Evolutionary conservation across 257 asterid species (phyloP), one percentile per base, ranked within the genome.

Genomic region (Solanum bulbocastanum): DNA sequence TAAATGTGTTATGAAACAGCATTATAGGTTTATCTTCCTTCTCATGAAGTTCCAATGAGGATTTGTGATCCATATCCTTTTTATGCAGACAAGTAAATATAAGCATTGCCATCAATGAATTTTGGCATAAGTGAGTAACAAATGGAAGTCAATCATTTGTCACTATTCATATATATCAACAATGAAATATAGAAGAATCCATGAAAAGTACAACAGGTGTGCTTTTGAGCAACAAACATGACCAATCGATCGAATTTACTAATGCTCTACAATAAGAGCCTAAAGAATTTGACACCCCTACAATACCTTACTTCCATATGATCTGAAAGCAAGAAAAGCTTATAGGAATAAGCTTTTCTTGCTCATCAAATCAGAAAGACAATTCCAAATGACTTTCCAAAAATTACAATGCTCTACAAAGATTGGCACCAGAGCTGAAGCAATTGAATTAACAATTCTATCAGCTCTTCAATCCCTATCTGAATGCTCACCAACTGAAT

Each of bases 401-500:
- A 6, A 30, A 68, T n/a, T 85, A 35, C 68, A 27, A 66, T 56
- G 68, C 74, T 60, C 85, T 86, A 88, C 89, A 79, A 75, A 60
- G 86, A 72, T 62, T 86, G 75, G 83, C 87, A 82, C 87, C 87
- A 87, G 91, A 60, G 92, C 27, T 90, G 52, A 83, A 46, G 88
- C 49, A 71, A 84, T 65, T 30, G 92, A 88, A 87, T 86, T 37
- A 84, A 35, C 52, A 87, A 75, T 85, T 88, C 49, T 30, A 2
- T 44, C 85, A 46, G 40, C 40, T 46, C 30, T 56, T 52, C 46
- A 87, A 86, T 87, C 89, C 32, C 37, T 66, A 36, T 60, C 83
- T 16, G 92, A 91, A 88, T 88, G 87, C 83, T 88, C 88, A 30
- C 90, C 91, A 86, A 87, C 88, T 5, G 93, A 78, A 18, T 8